Evolutionary conservation across 345 rosid species (phyloP), one percentile per base, ranked within the genome.

Genomic region (Gynandropsis gynandra): DNA sequence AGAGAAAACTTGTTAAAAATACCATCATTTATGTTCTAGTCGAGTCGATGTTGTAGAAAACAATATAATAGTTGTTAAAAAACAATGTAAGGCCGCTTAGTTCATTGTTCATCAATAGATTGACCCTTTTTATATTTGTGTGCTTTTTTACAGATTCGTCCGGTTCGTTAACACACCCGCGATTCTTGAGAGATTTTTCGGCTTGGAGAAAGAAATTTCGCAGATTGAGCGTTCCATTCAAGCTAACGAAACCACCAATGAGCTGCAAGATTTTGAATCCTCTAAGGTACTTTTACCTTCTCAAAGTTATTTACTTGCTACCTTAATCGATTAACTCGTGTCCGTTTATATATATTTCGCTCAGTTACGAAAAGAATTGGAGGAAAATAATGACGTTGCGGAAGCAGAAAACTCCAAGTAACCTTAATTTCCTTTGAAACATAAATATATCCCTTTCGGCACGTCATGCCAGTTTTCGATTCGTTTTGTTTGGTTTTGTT

Each of bases 91-190:
- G 49, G 16, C n/a, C 40, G 27, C 49, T 45, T 44, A 33, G 10
- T 27, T 16, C 18, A 27, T 35, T 15, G 33, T 0, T 32, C 33
- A 13, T 16, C 14, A 9, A 38, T n/a, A n/a, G n/a, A 13, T 47
- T 58, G 31, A 37, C 40, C n/a, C 40, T 20, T 16, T 59, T 13
- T 16, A 43, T 7, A n/a, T 52, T 43, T 21, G n/a, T n/a, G n/a
- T n/a, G n/a, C 35, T 18, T 4, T 15, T 35, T 56, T 16, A 29
- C 76, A 87, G 92, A 73, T 89, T 89, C 72, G 92, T 88, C 51
- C 75, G 85, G 29, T 88, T 88, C 21, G 95, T 85, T 50, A 76
- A 80, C 60, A 85, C 95, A 17, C 97, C 97, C 9, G 92, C 87
- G 14, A 80, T 85, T 47, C 86, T 88, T n/a, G 97, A 85, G 75